Base-by-base conservation (phyloP, 2,329 filamentous ascomycete genomes). In the Ascocoryne sarcoides region DNA sequence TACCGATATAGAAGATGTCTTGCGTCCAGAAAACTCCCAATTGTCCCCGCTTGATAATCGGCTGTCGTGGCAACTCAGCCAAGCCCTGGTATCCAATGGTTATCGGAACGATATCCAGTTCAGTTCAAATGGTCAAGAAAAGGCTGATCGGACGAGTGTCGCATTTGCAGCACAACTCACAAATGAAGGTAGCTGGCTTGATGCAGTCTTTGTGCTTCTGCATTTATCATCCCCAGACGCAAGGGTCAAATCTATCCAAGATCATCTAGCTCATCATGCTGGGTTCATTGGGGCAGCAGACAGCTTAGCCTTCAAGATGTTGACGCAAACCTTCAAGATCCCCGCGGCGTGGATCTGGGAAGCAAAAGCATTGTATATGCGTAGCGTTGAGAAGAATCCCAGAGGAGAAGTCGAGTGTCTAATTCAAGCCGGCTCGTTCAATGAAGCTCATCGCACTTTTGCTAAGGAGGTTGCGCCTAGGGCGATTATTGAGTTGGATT, bases 381-480 rank as follows among this genome's bases (percentile, higher is more conserved):
- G 84, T 46, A 79, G 80, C 43, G 76, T 79, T 34, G 76, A 74
- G 54, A 76, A 79, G 48, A 78, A 89, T 58, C 71, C 82, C 9
- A 72, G 70, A 33, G 68, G 70, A 4, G 86, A 95, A 61, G 84
- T 90, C 8, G 73, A 82, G 40, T 92, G 81, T 54, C 77, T 98
- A 10, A 73, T 96, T 44, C 77, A 79, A 36, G 90, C 88, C 2
- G 73, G 75, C 29, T 79, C 84, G 31, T 84, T 79, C 62, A 70
- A 77, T 20, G 85, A 92, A 58, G 92, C 92, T 0, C 92, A 96
- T 62, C 75, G 79, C 19, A 85, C 90, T 1, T 81, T 98, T 39
- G 76, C 83, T 45, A 76, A 77, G 47, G 74, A 82, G 49, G 88
- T 96, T 20, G 92, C 85, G 0, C 92, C 92, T 0, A 70, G 73